phyloP scores from a whole-genome alignment of 2,329 filamentous ascomycete species.

The Grosmannia serpens region DNA sequence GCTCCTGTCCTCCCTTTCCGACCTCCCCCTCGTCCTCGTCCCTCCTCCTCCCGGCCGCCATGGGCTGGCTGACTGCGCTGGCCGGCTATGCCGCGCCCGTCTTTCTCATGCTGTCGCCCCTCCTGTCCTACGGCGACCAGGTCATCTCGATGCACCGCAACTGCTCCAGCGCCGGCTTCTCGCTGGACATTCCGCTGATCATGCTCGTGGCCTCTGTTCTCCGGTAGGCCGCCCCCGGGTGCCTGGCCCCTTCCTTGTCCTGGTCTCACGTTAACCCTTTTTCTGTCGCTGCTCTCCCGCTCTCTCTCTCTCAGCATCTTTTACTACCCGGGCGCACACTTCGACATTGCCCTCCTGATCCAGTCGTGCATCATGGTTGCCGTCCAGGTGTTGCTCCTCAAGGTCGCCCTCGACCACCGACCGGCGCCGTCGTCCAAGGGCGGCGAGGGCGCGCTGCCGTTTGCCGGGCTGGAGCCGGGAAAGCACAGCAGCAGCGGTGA shows the following conservation, averaged over 20 bases:
- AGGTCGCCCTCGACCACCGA: slow-evolving; percentile 58
- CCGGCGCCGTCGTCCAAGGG: slow-evolving; percentile 47
- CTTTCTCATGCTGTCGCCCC: slow-evolving; percentile 51
- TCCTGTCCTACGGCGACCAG: slow-evolving; percentile 56
- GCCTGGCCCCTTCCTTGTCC: not conserved
- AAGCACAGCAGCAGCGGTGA: not conserved
- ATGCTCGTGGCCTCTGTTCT: slow-evolving; percentile 60
- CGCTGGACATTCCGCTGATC: slow-evolving; percentile 59
- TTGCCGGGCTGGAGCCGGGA: slow-evolving; percentile 38
- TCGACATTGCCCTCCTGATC: slow-evolving; percentile 50
- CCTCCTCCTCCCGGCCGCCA: slow-evolving; percentile 10
- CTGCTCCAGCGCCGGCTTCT: slow-evolving; percentile 42
- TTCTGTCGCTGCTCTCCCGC: not conserved
- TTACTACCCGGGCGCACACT: slow-evolving; percentile 57
- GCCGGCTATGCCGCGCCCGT: slow-evolving; percentile 48
- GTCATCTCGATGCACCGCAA: slow-evolving; percentile 51
- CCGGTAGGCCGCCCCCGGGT: slow-evolving; percentile 36
- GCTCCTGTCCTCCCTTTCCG: not conserved
- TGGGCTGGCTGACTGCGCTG: slow-evolving; percentile 34
- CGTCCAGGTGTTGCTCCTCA: slow-evolving; percentile 52
- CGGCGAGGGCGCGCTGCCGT: slow-evolving; percentile 50
- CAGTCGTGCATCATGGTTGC: slow-evolving; percentile 56
- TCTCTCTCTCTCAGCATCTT: slow-evolving; percentile 39
- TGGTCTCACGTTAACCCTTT: too few species aligned
- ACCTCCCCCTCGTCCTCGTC: not conserved